Percentiles rank a stretch among this genome's conserved stretches.
Evolutionary conservation across 1,139 yeast species (phyloP).

Genomic region (Yamadazyma taylorii): DNA sequence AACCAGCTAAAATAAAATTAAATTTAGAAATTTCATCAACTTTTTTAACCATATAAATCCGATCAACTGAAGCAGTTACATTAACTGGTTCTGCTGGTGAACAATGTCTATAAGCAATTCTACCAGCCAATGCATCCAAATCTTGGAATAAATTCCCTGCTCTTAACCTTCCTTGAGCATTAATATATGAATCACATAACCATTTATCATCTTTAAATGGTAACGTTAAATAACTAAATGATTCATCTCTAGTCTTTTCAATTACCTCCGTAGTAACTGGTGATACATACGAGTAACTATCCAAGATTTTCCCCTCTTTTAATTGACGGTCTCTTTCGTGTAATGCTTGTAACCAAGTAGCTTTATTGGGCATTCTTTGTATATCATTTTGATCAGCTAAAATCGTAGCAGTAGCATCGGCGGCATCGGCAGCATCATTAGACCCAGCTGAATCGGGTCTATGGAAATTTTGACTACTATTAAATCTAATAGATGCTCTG

Average conservation of each 20-base stretch:
- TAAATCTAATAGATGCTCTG: not conserved
- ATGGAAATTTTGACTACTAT: constrained; percentile 26
- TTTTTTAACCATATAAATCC: constrained; percentile 84
- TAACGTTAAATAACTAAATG: constrained; percentile 68
- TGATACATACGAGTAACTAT: constrained; percentile 67
- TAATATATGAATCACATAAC: constrained; percentile 83
- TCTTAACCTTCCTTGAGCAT: constrained; percentile 83
- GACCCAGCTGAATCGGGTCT: constrained; percentile 43
- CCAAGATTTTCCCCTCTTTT: constrained; percentile 68
- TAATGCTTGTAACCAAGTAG: constrained; percentile 84
- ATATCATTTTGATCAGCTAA: constrained; percentile 50
- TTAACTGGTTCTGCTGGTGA: constrained; percentile 90
- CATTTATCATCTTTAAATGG: constrained; percentile 85
- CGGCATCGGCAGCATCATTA: constrained; percentile 53
- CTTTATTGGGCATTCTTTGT: constrained; percentile 48
- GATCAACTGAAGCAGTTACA: constrained; percentile 91
- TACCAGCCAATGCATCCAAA: constrained; percentile 84
- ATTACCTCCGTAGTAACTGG: constrained; percentile 70
- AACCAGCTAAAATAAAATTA: constrained; percentile 81
- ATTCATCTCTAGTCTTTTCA: constrained; percentile 75
- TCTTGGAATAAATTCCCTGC: constrained; percentile 93
- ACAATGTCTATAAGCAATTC: constrained; percentile 83
- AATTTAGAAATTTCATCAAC: constrained; percentile 75
- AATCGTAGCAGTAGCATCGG: constrained; percentile 68
- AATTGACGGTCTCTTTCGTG: constrained; percentile 70